These are phyloP conservation scores for Acanthamoeba healyi DNA, from an alignment of 208 protist genomes.

Conservation along the genomic window DNA sequence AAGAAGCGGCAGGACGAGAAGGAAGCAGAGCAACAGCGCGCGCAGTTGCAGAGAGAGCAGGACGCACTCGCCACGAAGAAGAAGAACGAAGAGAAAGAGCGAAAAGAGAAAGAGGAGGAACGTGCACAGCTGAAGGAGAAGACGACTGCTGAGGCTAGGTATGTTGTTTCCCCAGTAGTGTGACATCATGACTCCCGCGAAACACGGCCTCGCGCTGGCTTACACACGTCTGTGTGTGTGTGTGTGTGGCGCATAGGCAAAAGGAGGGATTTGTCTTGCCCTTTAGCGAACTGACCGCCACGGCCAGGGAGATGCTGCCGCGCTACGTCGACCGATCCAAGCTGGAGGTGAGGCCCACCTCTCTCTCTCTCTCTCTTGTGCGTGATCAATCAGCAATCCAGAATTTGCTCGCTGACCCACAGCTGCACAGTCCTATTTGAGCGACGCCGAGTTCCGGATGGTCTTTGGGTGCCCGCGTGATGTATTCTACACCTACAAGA, in stretches of 20 bases:
- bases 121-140: background rate
- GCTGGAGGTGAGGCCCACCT: background rate
- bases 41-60: background rate
- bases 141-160: background rate
- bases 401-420: background rate
- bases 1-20: background rate
- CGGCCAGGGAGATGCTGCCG: background rate
- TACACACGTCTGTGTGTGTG: too few species aligned
- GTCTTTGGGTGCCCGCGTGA: background rate
- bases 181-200: background rate
- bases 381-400: background rate
- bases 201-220: too few species aligned
- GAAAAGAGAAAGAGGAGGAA: background rate
- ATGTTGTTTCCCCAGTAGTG: background rate
- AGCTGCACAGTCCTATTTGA: constrained; percentile 31
- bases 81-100: background rate
- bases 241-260: background rate
- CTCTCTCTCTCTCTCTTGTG: background rate
- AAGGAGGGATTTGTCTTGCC: background rate
- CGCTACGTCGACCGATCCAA: constrained; percentile 23
- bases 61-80: background rate
- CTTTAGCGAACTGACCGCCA: background rate
- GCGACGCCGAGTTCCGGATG: background rate
- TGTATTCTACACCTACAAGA: constrained; percentile 25
- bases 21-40: background rate